Evolutionary conservation across 75 land plant genomes (phyloP), one percentile per base, ranked within the genome.

Genomic region (Selaginella moellendorffii): DNA sequence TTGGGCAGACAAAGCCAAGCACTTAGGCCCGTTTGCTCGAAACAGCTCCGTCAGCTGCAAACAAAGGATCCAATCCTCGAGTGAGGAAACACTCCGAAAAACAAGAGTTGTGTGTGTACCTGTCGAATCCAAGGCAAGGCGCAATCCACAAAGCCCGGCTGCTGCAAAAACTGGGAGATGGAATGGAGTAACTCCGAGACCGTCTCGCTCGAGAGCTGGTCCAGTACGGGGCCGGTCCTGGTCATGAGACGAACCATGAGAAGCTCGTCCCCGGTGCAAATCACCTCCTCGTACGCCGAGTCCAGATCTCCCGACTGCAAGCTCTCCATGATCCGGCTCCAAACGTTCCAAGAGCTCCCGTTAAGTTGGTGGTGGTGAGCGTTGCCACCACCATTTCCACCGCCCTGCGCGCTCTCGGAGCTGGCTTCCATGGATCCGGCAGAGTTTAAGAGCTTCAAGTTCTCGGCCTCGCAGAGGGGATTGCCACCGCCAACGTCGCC

Each of bases 201-300:
- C 28, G 83, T 75, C 25, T 77, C 87, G 67, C 69, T 63, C 10
- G 88, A 74, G 17, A 95, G 81, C 54, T 88, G 90, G 24, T 89
- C 82, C 27, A 95, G 9, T 0, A 82, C 87, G 26, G 99, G 99
- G 0, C 99, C 99, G 17, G 96, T 74, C 74, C 80, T 76, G 29
- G 79, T 84, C 96, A 95, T 95, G 76, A 95, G 68, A 62, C 88
- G 84, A 54, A 84, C 76, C 58, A 95, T 80, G 60, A 89, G 71
- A 26, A 75, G 53, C 67, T 85, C 99, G 74, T 95, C 99, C n/a
- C 83, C 96, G 5, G 79, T 72, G 28, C 80, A 77, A 18, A 89
- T 66, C 29, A 89, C 77, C 58, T 89, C 90, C 24, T 75, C 79
- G 78, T 80, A 95, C 29, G 96, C 99, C 28, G 78, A 71, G 79